These are phyloP conservation scores for Metrosideros polymorpha DNA, from an alignment of 441 rosid genomes.

Conservation along the genomic window DNA sequence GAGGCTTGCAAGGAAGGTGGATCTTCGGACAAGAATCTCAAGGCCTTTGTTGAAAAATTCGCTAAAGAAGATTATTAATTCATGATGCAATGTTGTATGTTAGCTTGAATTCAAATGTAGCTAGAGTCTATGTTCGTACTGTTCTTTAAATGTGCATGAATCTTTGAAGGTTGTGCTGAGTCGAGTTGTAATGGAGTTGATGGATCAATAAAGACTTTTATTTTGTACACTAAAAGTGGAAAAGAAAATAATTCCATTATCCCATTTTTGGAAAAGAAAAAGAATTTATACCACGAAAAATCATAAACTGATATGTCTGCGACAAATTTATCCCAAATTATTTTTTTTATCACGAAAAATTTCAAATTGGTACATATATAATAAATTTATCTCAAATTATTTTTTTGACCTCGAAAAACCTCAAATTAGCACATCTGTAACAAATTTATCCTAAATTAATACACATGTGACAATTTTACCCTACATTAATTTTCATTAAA, in stretches of 20 bases:
- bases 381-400: too few species aligned
- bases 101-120: neutral
- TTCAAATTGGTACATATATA: too few species aligned
- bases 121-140: neutral
- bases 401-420: too few species aligned
- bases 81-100: neutral
- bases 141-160: neutral
- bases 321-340: too few species aligned
- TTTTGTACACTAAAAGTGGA: neutral
- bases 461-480: too few species aligned
- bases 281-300: too few species aligned
- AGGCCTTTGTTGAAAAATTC: neutral
- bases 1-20: neutral
- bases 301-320: too few species aligned
- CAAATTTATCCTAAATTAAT: too few species aligned
- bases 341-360: too few species aligned
- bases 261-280: too few species aligned
- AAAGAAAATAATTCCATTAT: neutral
- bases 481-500: too few species aligned
- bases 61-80: neutral
- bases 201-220: neutral
- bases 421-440: too few species aligned
- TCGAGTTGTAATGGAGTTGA: neutral
- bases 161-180: neutral
- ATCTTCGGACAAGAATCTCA: neutral